A percentile compares a stretch with the other conserved stretches of the same genome.
These are phyloP conservation scores for Macaranga tanarius DNA, from an alignment of 441 rosid genomes.

Conservation along the genomic window DNA sequence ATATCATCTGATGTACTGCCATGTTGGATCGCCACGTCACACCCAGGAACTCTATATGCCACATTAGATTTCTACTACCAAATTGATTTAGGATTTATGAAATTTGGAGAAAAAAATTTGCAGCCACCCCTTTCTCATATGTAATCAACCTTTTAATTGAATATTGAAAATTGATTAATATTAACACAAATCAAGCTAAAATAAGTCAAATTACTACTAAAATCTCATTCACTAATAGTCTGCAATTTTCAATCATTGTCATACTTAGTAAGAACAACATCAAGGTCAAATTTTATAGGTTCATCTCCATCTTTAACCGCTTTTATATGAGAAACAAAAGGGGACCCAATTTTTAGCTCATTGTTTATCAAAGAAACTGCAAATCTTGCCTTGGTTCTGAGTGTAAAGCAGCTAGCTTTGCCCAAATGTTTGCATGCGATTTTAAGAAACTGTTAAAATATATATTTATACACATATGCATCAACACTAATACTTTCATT, in stretches of 20 bases:
- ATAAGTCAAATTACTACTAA: conserved; percentile 34
- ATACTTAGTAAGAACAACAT: conserved; percentile 60
- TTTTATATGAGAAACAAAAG: conserved; percentile 53
- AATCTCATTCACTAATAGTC: conserved; percentile 46
- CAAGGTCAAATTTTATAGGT: conserved; percentile 70
- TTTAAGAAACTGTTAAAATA: conserved; percentile 60
- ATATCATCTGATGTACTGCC: no score
- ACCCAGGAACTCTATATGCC: no score
- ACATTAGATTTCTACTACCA: no score
- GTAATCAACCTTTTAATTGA: no score
- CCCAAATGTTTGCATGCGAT: conserved; percentile 54
- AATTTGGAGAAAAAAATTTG: no score
- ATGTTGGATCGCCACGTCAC: no score
- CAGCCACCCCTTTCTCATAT: no score
- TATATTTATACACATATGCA: not conserved
- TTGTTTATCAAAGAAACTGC: conserved; percentile 73
- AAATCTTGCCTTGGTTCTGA: conserved; percentile 70
- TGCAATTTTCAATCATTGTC: conserved; percentile 69
- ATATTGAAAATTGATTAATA: no score
- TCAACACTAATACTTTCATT: no score
- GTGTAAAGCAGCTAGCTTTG: conserved; percentile 54
- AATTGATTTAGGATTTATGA: no score
- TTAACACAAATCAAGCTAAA: not conserved
- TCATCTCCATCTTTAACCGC: conserved; percentile 70
- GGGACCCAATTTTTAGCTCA: conserved; percentile 44